Base-by-base conservation (phyloP, 1,284 basidiomycete species). In the Waitea zeae region DNA sequence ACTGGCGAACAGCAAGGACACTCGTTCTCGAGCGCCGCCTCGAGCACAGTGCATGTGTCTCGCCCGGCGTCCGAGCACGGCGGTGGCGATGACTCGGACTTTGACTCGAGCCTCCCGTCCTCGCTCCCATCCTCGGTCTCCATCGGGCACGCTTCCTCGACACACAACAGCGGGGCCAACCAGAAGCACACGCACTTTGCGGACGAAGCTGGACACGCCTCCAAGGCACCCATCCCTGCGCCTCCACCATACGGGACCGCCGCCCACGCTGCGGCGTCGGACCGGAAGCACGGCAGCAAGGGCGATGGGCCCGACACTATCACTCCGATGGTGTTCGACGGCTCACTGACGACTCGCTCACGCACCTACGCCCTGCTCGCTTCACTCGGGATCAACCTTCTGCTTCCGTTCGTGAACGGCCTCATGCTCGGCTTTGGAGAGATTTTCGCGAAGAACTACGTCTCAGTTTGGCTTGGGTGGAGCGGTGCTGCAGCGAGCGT, bases 371-470 rank as follows among this genome's bases (percentile, higher is more conserved):
- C 88, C 4, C 57, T 95, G 38, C 49, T 83, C 30, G 83, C 89
- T 3, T 77, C 83, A 5, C 52, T 97, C 38, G 83, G 83, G 26
- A 90, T 97, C 58, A 97, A 98, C 54, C 56, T 98, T 39, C 56
- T 90, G 2, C 62, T 97, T 29, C 93, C 93, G 0, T 98, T 98
- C 52, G 70, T 97, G 32, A 97, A 97, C 49, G 93, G 93, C 18
- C 83, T 97, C 46, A 95, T 97, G 88, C 73, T 97, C 32, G 93
- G 93, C 7, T 92, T 97, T 49, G 93, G 93, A 17, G 93, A 98
- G 58, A 89, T 98, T 38, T 92, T 96, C 49, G 93, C 92, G 13
- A 77, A 89, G 52, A 80, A 89, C 41, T 67, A 88, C 12, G 58
- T 95, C 13, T 64, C 77, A 34, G 63, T 67, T 12, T 84, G 79